Evolutionary conservation across 495 filamentous ascomycete species (phyloP).

Genomic region (Tetracladium setigerum): DNA sequence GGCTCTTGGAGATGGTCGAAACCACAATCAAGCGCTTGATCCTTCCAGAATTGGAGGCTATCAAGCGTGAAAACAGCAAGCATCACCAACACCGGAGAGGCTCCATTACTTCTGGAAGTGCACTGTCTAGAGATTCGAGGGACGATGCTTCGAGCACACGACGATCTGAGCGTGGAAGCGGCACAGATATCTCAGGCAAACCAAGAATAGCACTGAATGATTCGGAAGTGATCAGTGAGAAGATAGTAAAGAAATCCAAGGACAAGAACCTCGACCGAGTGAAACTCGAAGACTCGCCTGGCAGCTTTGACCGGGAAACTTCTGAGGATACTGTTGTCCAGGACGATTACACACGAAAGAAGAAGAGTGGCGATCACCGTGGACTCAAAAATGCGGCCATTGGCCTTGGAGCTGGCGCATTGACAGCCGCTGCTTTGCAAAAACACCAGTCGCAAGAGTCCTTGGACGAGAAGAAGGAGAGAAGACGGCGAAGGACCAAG

Average conservation of each 20-base stretch:
- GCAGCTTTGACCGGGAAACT: conserved; percentile 18
- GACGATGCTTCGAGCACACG: conserved; percentile 32
- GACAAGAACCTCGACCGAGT: conserved; percentile 37
- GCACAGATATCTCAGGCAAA: conserved; percentile 55
- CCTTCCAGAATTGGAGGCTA: conserved; percentile 79
- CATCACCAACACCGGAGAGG: conserved; percentile 39
- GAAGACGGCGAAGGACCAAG: conserved; percentile 34
- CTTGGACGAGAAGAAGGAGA: conserved; percentile 43
- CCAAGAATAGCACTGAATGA: conserved; percentile 59
- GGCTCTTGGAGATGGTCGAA: conserved; percentile 89
- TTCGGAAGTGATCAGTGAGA: conserved; percentile 50
- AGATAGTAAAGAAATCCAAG: conserved; percentile 43
- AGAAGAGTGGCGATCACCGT: conserved; percentile 43
- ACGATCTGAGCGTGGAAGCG: conserved; percentile 61
- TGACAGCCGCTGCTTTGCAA: conserved; percentile 57
- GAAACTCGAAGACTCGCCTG: conserved; percentile 20
- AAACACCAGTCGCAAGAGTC: conserved; percentile 59
- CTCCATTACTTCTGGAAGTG: conserved; percentile 53
- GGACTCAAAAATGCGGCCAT: conserved; percentile 47
- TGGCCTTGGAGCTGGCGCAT: conserved; percentile 44
- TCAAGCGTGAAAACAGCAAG: conserved; percentile 81
- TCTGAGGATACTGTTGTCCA: conserved; percentile 36
- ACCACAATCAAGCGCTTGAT: conserved; percentile 91
- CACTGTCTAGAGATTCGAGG: conserved; percentile 51
- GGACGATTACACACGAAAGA: conserved; percentile 45